Conservation (phyloP, 495 filamentous ascomycete genomes). For the Tuber melanosporum region DNA sequence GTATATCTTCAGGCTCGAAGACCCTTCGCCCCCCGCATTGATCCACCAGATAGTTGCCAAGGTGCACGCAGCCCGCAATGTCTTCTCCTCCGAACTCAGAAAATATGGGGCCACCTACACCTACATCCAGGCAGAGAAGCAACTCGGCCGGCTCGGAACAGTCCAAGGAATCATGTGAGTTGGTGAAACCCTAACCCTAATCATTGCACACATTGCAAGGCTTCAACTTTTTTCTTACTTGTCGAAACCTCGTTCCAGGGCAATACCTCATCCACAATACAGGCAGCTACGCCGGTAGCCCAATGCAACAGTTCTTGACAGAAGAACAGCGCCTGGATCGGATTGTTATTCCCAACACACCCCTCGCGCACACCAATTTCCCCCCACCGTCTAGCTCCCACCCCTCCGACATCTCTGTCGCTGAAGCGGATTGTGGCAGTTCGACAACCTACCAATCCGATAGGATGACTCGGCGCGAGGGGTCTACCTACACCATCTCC, state of each 20-base stretch:
- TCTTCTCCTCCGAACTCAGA: background rate
- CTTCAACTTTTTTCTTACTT: background rate
- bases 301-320: background rate
- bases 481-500: conserved; percentile 1
- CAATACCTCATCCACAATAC: background rate
- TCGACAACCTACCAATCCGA: background rate
- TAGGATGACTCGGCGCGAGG: background rate
- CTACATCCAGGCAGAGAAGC: background rate
- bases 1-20: background rate
- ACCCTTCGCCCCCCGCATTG: background rate
- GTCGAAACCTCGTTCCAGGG: background rate
- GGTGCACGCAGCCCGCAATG: background rate
- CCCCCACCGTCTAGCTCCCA: background rate
- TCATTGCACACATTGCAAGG: background rate
- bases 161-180: background rate
- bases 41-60: background rate
- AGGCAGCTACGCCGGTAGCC: background rate
- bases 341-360: background rate
- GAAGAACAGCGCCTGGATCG: background rate
- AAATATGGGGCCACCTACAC: background rate
- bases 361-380: background rate
- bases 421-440: background rate
- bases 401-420: background rate
- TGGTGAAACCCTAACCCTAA: background rate
- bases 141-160: background rate